Evolutionary conservation across 2,329 filamentous ascomycete species (phyloP), one percentile per base, ranked within the genome.

Genomic region (Tolypocladium tropicale): DNA sequence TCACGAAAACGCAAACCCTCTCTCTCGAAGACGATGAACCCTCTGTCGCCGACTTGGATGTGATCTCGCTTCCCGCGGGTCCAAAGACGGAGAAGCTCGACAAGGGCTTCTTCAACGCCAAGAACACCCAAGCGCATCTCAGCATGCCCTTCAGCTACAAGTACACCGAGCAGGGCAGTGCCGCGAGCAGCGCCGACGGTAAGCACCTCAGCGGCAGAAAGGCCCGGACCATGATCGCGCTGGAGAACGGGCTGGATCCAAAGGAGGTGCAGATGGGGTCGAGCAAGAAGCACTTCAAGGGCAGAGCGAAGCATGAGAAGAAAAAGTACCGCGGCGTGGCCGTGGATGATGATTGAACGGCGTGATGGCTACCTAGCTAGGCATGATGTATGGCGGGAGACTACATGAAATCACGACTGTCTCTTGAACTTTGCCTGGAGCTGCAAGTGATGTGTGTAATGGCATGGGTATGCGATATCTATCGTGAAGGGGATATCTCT

Each of bases 281-380:
- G 53, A 81, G 85, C 56, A 99, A 99, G 83, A 97, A 96, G 77
- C 94, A 99, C 73, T 94, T 90, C 72, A 95, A 95, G 75, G 86
- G 82, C n/a, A 83, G 84, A 43, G 80, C 82, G 60, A 84, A 79
- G 71, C 80, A 78, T 49, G 70, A 68, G 58, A 86, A 82, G 68
- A 58, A 58, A 30, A 55, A 55, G 28, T 48, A 39, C 14, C 51
- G 56, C 21, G 46, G 55, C 25, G 51, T 56, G 33, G 39, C 48
- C 6, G 39, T 56, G 46, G 55, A 43, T 21, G 52, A 53, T 25
- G 52, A 53, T 25, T 53, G 36, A 53, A 12, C 10, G 34, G 36
- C 51, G 36, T 9, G 14, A 53, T 18, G 51, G 18, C 16, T 41
- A 41, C 34, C n/a, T 30, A 41, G 51, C n/a, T 30, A n/a, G 37